Base-by-base conservation (phyloP, 1,139 yeast genomes). In the Kodamaea fungicola region DNA sequence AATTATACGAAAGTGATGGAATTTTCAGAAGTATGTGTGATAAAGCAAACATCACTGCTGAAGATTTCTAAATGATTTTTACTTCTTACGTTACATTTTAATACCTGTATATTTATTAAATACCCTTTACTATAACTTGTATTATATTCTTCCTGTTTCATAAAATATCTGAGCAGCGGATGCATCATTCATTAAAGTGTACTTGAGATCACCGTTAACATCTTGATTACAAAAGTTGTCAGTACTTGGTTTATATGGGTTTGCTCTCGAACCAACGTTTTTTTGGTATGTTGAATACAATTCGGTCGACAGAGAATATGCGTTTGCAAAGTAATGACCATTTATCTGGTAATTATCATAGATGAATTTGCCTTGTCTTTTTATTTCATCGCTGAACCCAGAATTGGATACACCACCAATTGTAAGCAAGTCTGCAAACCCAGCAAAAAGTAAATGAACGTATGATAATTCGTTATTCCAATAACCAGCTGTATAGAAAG, bases 1-100 rank as follows among this genome's bases (percentile, higher is more conserved):
- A 53, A 7, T 61, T 76, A 40, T 75, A 59, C 54, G 55, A 57
- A 13, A 39, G 43, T 30, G 42, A 51, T 30, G 57, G 54, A 7
- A 43, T 48, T 29, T 55, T 55, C 35, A 52, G 42, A 31, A 44
- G 39, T 32, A 55, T 55, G 60, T 55, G 60, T 38, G 55, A 55
- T 34, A 55, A 54, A 37, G 59, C 59, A 1, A 50, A 49, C 35
- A 51, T 55, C 35, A 41, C 50, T 23, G 44, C 49, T 5, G 55
- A 49, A 3, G 59, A 55, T 36, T 55, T 55, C 41, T 40, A 42
- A 19, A 26, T 22, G 31, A 13, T 8, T 22, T 9, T 7, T 19
- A 13, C 23, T 13, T 10, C 9, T 19, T 19, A 7, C 22, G 16
- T 9, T 28, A 9, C 31, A 12, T 12, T 28, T 13, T 19, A 12